A percentile compares a stretch with the other conserved stretches of the same genome.
Evolutionary conservation across 441 rosid genomes (phyloP).

Genomic region (Biscutella laevigata): DNA sequence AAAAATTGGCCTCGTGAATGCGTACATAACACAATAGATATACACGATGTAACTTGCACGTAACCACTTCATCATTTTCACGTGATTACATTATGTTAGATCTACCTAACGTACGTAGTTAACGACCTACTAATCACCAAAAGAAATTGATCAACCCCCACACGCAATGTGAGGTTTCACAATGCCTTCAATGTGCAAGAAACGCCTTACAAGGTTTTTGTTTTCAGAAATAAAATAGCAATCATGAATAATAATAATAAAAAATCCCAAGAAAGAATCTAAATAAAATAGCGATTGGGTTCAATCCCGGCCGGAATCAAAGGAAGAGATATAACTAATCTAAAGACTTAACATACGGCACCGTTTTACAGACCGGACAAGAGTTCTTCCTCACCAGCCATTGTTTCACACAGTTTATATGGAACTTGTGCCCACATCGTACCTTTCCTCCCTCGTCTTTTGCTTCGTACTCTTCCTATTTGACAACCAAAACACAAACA

Average conservation of each 20-base stretch:
- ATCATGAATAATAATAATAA: slow-evolving; percentile 10
- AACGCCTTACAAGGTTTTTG: neutral
- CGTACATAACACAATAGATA: neutral
- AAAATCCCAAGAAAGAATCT: neutral
- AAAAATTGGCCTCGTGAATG: neutral
- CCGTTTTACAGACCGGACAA: slow-evolving; percentile 63
- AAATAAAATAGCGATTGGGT: slow-evolving; percentile 9
- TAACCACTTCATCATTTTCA: slow-evolving; percentile 16
- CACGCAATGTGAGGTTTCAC: slow-evolving; percentile 23
- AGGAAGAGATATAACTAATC: neutral
- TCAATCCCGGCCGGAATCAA: slow-evolving; percentile 3
- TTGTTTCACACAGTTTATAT: slow-evolving; percentile 67
- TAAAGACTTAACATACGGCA: slow-evolving; percentile 15
- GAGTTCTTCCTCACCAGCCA: slow-evolving; percentile 81
- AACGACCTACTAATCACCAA: slow-evolving; percentile 21
- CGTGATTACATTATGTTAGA: slow-evolving; percentile 14
- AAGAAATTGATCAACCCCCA: neutral
- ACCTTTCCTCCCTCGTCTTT: slow-evolving; percentile 64
- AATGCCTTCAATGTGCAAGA: slow-evolving; percentile 8
- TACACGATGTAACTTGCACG: slow-evolving; percentile 16
- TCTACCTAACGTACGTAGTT: slow-evolving; percentile 21
- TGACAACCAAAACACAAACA: slow-evolving; percentile 1
- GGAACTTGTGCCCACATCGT: slow-evolving; percentile 68
- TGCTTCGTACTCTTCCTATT: slow-evolving; percentile 68
- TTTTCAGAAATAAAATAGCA: slow-evolving; percentile 8